Percentiles rank a stretch among this genome's conserved stretches.
Conservation (phyloP, 192 early-diverging fungal species). For the Spizellomyces sp. region DNA sequence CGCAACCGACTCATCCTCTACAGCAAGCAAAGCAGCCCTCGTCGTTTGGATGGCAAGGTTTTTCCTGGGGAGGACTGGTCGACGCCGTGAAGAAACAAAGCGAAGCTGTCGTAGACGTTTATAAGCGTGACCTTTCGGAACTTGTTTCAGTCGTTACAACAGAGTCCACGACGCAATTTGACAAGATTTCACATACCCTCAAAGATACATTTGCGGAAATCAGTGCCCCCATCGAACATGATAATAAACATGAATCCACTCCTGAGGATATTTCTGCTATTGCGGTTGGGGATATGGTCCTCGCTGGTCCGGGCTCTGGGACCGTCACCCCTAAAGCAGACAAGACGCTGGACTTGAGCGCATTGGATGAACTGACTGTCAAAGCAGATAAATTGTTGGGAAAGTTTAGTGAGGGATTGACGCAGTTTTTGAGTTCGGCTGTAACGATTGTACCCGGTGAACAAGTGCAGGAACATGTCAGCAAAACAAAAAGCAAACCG, state of each 20-base stretch:
- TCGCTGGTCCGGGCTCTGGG: not conserved
- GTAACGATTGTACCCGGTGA: conserved; percentile 27
- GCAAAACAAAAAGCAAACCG: not conserved
- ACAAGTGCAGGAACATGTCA: not conserved
- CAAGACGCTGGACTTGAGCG: not conserved
- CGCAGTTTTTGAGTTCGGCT: conserved; percentile 17
- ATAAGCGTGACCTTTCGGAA: conserved; percentile 44
- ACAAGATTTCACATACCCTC: conserved; percentile 20
- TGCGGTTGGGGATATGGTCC: not conserved
- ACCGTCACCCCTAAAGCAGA: not conserved
- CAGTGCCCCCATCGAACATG: conserved; percentile 4
- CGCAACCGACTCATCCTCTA: not conserved
- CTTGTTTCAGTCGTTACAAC: conserved; percentile 42
- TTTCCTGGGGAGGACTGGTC: conserved; percentile 45
- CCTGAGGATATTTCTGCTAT: not conserved
- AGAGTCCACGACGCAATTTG: conserved; percentile 20
- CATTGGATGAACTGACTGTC: conserved; percentile 29
- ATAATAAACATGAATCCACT: not conserved
- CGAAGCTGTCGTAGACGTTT: conserved; percentile 38
- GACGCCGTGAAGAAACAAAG: conserved; percentile 51
- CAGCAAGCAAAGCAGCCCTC: not conserved
- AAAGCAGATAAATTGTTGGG: conserved; percentile 45
- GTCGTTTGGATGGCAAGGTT: conserved; percentile 29
- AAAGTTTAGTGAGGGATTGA: conserved; percentile 23
- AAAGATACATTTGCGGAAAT: conserved; percentile 14